Conservation (phyloP, 169 alveolate genomes). For the Plasmodium knowlesi region DNA sequence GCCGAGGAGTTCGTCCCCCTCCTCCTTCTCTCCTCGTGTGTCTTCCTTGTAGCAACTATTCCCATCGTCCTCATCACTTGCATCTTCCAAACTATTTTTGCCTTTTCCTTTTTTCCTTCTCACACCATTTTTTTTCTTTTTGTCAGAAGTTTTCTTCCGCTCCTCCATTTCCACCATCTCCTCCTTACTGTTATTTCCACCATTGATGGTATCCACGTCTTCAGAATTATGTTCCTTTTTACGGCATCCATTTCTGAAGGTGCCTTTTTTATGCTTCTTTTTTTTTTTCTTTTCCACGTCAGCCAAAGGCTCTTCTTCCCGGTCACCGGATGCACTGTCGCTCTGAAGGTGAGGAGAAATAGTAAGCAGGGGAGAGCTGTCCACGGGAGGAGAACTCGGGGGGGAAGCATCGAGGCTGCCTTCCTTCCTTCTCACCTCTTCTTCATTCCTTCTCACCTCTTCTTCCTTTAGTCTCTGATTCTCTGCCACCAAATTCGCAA, state of each 20-base stretch:
- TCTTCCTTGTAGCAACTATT: background rate
- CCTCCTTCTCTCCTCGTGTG: background rate
- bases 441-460: background rate
- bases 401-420: background rate
- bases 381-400: background rate
- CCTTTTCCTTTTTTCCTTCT: background rate
- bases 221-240: background rate
- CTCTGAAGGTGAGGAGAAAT: background rate
- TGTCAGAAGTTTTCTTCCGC: background rate
- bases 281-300: background rate
- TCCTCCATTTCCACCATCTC: background rate
- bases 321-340: background rate
- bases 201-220: background rate
- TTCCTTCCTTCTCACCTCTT: background rate
- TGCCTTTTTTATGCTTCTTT: background rate
- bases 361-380: background rate
- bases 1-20: background rate
- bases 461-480: constrained; percentile 14
- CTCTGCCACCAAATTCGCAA: background rate
- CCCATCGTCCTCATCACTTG: background rate
- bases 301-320: background rate
- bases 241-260: background rate
- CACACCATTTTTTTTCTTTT: background rate
- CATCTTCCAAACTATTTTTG: background rate
- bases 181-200: background rate